Base-by-base conservation (phyloP, 2,329 filamentous ascomycete species). In the Pseudogymnoascus sp. region DNA sequence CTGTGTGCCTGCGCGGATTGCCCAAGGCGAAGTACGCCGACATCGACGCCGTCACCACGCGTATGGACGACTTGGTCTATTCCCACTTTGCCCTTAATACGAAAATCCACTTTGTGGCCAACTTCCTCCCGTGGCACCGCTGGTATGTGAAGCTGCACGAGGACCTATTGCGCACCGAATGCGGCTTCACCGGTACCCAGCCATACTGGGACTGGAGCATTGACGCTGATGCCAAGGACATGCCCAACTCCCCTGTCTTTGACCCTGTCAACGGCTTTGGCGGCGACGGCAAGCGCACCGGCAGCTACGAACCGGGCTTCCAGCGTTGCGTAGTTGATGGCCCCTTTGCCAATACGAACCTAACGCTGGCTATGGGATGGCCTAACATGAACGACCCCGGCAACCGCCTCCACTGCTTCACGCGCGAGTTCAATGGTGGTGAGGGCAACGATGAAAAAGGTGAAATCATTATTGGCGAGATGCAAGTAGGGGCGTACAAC, bases 61-160 rank as follows among this genome's bases (percentile, higher is more conserved):
- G 65, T 36, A 45, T 68, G 67, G 39, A 69, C 65, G 68, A 69
- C 41, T 31, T 69, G 4, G 65, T 66, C 5, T 67, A 63, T 45
- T 68, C 68, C 4, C 67, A 69, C 64, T 63, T 62, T 14, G 6
- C 34, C 4, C 66, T 69, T 8, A 68, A 66, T 51, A 60, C 21
- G n/a, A 13, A 61, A 10, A 68, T 69, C 28, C 69, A 70, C 64
- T 68, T 65, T 36, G 66, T 70, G n/a, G 69, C 68, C 19, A 62
- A 69, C 51, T 77, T 77, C 65, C 71, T 77, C 21, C 74, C 75
- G 1, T 77, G 72, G 70, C 75, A 77, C 65, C 72, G 75, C 7
- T 72, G 69, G 31, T 70, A 72, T 62, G 65, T 75, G 13, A 66
- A 72, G 23, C 64, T 72, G 6, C 74, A 76, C 62, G 75, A 77